Conservation (phyloP, 106 monocot species). For the Platanthera guangdongensis region DNA sequence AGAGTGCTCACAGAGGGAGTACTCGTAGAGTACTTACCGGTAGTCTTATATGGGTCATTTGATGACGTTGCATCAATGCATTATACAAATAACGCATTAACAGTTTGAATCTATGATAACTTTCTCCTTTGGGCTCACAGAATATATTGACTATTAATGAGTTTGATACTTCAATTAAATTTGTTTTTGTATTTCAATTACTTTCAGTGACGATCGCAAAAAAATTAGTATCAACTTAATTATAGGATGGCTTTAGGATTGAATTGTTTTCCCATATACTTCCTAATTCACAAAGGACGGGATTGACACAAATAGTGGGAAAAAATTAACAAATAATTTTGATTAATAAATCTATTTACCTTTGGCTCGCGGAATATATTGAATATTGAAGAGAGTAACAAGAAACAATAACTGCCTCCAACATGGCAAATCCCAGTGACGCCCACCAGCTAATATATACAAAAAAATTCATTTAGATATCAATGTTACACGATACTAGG, state of each 20-base stretch:
- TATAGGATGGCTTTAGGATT: neutral
- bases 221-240: neutral
- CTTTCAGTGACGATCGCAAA: neutral
- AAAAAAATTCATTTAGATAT: neutral
- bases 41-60: no score
- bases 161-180: neutral
- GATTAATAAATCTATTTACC: slow-evolving; percentile 17
- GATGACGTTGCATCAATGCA: no score
- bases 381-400: slow-evolving; percentile 91
- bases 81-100: no score
- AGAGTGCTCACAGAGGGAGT: no score
- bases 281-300: neutral
- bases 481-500: neutral
- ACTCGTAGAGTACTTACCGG: no score
- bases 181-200: neutral
- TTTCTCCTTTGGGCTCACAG: no score
- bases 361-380: slow-evolving; percentile 74
- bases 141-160: neutral
- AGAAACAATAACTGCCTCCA: slow-evolving; percentile 74
- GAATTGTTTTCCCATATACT: neutral
- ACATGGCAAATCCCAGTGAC: slow-evolving; percentile 74
- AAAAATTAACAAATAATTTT: neutral
- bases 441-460: slow-evolving; percentile 76
- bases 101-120: no score
- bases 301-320: neutral